These are phyloP conservation scores for Friedmanniomyces simplex DNA, from an alignment of 495 filamentous ascomycete genomes.

Conservation along the genomic window DNA sequence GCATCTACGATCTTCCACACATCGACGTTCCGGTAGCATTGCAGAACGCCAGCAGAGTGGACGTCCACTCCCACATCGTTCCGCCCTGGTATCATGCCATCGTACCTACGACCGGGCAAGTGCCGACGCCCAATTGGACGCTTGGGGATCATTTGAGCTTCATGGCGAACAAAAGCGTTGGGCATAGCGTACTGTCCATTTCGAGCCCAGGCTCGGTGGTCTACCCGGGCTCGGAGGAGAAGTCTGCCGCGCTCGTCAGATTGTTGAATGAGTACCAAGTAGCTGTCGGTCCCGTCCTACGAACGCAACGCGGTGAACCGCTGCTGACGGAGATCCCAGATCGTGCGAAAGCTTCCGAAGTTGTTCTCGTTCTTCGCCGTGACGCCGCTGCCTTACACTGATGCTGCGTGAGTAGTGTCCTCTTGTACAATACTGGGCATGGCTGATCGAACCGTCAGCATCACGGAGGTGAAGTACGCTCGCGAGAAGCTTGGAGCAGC, in stretches of 20 bases:
- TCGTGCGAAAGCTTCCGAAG: constrained; percentile 3
- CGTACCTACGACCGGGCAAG: constrained; percentile 15
- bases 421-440: not conserved
- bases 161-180: constrained; percentile 17
- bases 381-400: constrained; percentile 20
- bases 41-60: constrained; percentile 16
- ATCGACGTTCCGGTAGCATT: not conserved
- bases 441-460: not conserved
- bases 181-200: constrained; percentile 17
- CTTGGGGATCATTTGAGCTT: constrained; percentile 17
- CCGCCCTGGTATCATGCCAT: constrained; percentile 23
- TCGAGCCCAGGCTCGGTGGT: constrained; percentile 21
- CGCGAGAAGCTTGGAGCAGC: constrained; percentile 18
- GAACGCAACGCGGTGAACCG: not conserved
- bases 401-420: constrained; percentile 3
- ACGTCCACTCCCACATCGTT: constrained; percentile 22
- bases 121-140: constrained; percentile 20
- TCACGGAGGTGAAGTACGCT: constrained; percentile 22
- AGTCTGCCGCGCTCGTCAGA: constrained; percentile 18
- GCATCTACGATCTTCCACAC: not conserved
- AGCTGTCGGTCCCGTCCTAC: constrained; percentile 6
- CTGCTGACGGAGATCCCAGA: not conserved
- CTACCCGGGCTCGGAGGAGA: constrained; percentile 15
- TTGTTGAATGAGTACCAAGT: constrained; percentile 19
- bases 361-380: constrained; percentile 21